These are phyloP conservation scores for Phytophthora vignae DNA, from an alignment of 352 stramenopile species.

Conservation along the genomic window DNA sequence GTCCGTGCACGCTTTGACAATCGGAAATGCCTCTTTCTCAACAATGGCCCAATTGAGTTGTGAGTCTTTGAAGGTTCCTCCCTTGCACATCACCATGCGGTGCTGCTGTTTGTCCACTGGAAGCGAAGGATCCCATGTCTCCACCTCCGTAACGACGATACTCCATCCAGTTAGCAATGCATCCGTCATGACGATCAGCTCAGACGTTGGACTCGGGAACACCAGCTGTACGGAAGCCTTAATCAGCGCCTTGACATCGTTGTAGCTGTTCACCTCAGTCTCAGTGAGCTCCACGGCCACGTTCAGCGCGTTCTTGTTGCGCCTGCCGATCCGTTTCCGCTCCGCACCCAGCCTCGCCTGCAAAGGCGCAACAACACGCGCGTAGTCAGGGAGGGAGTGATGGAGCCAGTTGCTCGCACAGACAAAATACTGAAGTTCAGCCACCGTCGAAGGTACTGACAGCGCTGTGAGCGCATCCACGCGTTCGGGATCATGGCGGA, in stretches of 20 bases:
- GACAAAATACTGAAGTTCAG: conserved; percentile 10
- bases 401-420: conserved; percentile 23
- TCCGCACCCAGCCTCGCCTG: conserved; percentile 7
- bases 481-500: conserved; percentile 16
- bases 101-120: conserved; percentile 16
- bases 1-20: conserved; percentile 14
- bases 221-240: neutral
- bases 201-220: neutral
- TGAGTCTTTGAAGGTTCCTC: conserved; percentile 11
- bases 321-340: neutral
- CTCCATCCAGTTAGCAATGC: conserved; percentile 1
- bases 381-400: conserved; percentile 25
- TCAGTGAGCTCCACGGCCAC: neutral
- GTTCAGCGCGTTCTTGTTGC: conserved; percentile 14
- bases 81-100: conserved; percentile 16
- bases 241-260: conserved; percentile 4
- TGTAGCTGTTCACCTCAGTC: conserved; percentile 3
- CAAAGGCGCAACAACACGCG: conserved; percentile 13
- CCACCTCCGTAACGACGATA: conserved; percentile 2
- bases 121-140: neutral
- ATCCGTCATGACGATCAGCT: conserved; percentile 2
- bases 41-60: conserved; percentile 24
- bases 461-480: conserved; percentile 3
- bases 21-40: conserved; percentile 26
- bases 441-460: conserved; percentile 1